These are phyloP conservation scores for Debaryomyces hansenii DNA, from an alignment of 805 yeast species.

Conservation along the genomic window DNA sequence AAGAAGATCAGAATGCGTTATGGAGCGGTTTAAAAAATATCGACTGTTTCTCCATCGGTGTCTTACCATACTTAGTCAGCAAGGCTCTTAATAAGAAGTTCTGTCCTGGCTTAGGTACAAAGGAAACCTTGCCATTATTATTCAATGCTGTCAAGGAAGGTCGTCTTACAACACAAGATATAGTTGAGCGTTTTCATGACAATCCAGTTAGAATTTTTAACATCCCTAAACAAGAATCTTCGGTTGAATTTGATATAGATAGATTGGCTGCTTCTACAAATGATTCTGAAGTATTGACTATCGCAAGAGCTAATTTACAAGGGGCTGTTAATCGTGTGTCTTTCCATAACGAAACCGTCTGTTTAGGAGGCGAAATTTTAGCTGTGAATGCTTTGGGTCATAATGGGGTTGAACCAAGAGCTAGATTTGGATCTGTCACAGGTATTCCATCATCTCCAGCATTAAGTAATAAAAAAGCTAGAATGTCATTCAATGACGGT, in stretches of 20 bases:
- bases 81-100: conserved; percentile 59
- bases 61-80: conserved; percentile 72
- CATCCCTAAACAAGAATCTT: conserved; percentile 75
- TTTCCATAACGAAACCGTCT: conserved; percentile 73
- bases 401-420: conserved; percentile 45
- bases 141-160: conserved; percentile 77
- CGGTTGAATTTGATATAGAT: conserved; percentile 82
- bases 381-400: conserved; percentile 62
- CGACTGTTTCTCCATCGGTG: conserved; percentile 88
- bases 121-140: conserved; percentile 79
- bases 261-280: conserved; percentile 48
- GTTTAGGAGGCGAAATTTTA: conserved; percentile 78
- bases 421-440: conserved; percentile 39
- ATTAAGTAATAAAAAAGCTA: conserved; percentile 31
- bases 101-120: conserved; percentile 73
- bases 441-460: conserved; percentile 41
- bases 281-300: conserved; percentile 24
- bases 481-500: conserved; percentile 34
- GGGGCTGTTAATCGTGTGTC: conserved; percentile 92
- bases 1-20: conserved; percentile 75
- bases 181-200: conserved; percentile 70
- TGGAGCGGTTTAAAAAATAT: conserved; percentile 74
- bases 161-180: conserved; percentile 68
- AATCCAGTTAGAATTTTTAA: conserved; percentile 83
- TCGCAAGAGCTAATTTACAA: conserved; percentile 42